These are phyloP conservation scores for Solidago caesia DNA, from an alignment of 129 eudicot genomes.

Conservation along the genomic window DNA sequence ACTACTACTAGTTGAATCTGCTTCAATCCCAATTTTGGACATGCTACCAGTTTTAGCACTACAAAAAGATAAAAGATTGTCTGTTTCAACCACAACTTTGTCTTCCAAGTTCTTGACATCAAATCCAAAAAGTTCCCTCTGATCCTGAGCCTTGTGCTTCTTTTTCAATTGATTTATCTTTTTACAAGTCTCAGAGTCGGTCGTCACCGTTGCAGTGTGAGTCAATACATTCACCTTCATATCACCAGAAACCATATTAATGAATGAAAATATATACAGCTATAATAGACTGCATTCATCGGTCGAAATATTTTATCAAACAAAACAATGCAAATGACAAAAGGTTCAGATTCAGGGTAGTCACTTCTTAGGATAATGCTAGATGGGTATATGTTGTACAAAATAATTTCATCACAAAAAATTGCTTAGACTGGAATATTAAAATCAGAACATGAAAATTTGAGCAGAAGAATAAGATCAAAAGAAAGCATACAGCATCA, in stretches of 20 bases:
- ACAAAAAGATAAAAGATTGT: background rate
- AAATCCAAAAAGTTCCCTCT: slow-evolving; percentile 37
- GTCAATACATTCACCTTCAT: slow-evolving; percentile 70
- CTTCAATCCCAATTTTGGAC: background rate
- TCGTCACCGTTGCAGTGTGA: slow-evolving; percentile 44
- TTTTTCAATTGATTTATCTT: slow-evolving; percentile 31
- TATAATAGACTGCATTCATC: background rate
- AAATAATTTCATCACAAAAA: too few species aligned
- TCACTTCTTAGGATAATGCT: too few species aligned
- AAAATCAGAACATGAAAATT: background rate
- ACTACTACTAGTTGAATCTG: slow-evolving; percentile 19
- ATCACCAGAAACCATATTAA: slow-evolving; percentile 13
- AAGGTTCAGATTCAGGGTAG: too few species aligned
- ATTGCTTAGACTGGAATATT: too few species aligned
- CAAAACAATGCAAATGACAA: too few species aligned
- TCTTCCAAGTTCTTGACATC: slow-evolving; percentile 5
- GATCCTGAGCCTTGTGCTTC: slow-evolving; percentile 47
- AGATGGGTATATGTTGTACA: too few species aligned
- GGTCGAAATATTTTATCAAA: too few species aligned
- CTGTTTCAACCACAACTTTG: slow-evolving; percentile 3
- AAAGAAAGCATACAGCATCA: slow-evolving; percentile 48
- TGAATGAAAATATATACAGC: background rate
- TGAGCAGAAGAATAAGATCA: background rate
- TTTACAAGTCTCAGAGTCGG: background rate
- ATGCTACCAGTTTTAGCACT: too few species aligned